Evolutionary conservation across 306 rosid genomes (phyloP), one percentile per base, ranked within the genome.

Genomic region (Albizia julibrissin): DNA sequence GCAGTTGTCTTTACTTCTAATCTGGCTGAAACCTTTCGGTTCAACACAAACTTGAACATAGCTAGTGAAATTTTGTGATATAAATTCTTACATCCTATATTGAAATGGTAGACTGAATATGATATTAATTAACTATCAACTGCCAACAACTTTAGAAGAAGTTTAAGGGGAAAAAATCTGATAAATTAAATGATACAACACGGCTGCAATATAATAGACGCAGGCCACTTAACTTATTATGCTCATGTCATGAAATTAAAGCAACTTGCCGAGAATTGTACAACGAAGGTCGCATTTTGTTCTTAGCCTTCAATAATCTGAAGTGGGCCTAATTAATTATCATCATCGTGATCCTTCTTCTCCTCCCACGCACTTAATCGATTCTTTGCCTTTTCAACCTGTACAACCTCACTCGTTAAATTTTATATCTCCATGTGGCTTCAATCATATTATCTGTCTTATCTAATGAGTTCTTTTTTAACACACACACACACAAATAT

Each of bases 351-450:
- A 15, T 26, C 67, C 67, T 61, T 61, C 34, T 26, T 61, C 8
- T 11, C 68, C 7, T 66, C 44, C 71, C 71, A 66, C 44, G 2
- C 16, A 33, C 0, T 21, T 12, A 66, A 16, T 66, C 71, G 43
- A 15, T 33, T 66, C 71, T 66, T 33, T 8, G 71, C 24, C 22
- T 66, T 66, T 33, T 66, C 71, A 66, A 66, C 71, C 71, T 66
- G 71, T 10, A 66, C 9, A 16, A 26, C 10, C 40, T 31, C 65
- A 3, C 65, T 58, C 31, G 14, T n/a, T 8, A 56, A 21, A 56
- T 9, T 56, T 9, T 21, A 54, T n/a, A 19, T 19, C 8, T 54
- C 11, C 15, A 10, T 8, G 1, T 8, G 61, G 7, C 62, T 19
- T 21, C 26, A 21, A 8, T 9, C 40, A 6, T 33, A 33, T 33